Evolutionary conservation across 2,329 filamentous ascomycete genomes (phyloP).

Genomic region (Diaporthe ilicicola): DNA sequence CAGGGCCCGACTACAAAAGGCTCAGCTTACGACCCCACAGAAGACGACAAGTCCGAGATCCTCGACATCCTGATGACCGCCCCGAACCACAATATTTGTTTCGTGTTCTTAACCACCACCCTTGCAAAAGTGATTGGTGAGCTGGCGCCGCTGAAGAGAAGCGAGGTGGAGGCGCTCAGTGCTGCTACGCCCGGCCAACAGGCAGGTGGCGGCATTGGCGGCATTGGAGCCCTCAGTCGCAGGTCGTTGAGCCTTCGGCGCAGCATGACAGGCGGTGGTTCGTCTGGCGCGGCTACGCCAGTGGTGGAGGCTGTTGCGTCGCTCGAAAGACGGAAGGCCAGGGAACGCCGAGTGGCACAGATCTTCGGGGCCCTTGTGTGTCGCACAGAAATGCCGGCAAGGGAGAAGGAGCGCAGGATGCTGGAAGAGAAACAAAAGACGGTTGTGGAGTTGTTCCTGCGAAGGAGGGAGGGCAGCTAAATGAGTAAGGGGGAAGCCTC

Average conservation of each 20-base stretch:
- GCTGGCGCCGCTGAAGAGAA: conserved; percentile 51
- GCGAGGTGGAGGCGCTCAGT: conserved; percentile 47
- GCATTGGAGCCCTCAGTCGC: conserved; percentile 44
- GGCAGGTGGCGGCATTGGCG: conserved; percentile 30
- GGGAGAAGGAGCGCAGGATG: conserved; percentile 64
- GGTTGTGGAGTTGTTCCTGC: conserved; percentile 76
- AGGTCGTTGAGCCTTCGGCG: conserved; percentile 58
- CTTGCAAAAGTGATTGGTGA: conserved; percentile 64
- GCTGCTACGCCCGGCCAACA: conserved; percentile 32
- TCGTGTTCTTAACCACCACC: conserved; percentile 86
- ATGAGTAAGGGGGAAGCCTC: neutral
- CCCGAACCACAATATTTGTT: conserved; percentile 86
- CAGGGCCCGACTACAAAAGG: conserved; percentile 45
- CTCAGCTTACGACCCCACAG: conserved; percentile 36
- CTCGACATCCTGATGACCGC: conserved; percentile 78
- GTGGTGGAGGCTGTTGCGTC: conserved; percentile 48
- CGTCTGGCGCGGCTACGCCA: conserved; percentile 36
- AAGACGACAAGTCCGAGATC: conserved; percentile 61
- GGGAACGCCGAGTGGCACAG: conserved; percentile 70
- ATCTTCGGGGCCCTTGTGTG: conserved; percentile 73
- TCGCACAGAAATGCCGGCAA: conserved; percentile 49
- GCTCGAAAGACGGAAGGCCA: conserved; percentile 62
- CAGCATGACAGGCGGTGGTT: conserved; percentile 31
- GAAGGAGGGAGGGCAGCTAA: conserved; percentile 35
- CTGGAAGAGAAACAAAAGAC: conserved; percentile 71